Evolutionary conservation across 2,329 filamentous ascomycete genomes (phyloP).

Genomic region (Talaromyces sp.): DNA sequence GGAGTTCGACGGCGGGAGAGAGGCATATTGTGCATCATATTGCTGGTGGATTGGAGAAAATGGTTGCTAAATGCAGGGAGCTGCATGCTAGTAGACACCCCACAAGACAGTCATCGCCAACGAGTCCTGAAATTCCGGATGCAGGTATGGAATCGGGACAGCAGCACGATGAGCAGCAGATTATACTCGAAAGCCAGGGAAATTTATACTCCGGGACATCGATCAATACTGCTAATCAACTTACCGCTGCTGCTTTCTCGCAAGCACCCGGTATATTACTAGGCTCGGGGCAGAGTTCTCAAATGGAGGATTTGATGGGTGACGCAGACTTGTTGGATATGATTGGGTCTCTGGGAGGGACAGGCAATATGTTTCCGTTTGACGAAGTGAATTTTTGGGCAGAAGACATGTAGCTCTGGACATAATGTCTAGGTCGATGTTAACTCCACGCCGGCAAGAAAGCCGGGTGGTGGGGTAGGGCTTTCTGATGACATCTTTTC

Average conservation of each 20-base stretch:
- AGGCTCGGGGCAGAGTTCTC: neutral
- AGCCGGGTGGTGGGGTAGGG: no score
- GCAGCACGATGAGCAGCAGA: neutral
- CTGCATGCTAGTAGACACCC: neutral
- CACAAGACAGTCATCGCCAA: neutral
- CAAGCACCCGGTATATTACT: neutral
- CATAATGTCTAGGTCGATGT: no score
- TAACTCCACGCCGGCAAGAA: no score
- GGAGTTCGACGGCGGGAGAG: neutral
- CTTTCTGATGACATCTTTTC: no score
- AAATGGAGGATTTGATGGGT: neutral
- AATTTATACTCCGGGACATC: neutral
- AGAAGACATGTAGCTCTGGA: neutral
- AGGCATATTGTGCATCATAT: conserved; percentile 1
- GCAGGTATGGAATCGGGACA: neutral
- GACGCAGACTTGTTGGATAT: neutral
- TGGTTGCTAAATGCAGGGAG: neutral
- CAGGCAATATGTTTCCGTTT: neutral
- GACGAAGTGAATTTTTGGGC: neutral
- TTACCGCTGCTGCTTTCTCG: neutral
- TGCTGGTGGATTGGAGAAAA: neutral
- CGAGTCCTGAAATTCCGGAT: neutral
- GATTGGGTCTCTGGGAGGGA: neutral
- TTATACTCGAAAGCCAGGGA: neutral
- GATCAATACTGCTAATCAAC: no score